Evolutionary conservation across 108 stramenopile genomes (phyloP), one percentile per base, ranked within the genome.

Genomic region (Hondaea fermentalgiana): DNA sequence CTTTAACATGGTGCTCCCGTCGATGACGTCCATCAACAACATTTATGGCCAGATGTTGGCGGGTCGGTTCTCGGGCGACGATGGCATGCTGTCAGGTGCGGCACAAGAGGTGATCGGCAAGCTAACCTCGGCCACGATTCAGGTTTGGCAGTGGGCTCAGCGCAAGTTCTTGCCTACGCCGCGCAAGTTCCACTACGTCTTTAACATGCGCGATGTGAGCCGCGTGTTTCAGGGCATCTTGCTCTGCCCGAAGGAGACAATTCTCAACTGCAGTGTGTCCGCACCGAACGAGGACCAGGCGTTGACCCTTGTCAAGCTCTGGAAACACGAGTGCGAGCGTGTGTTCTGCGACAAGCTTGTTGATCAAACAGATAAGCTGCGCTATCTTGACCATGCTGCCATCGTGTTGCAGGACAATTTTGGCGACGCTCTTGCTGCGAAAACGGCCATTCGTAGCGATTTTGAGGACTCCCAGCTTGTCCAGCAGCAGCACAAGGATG

Each of bases 111-210:
- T 93, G 59, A 95, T 94, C 58, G 76, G 89, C 55, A 92, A 95
- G 87, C 94, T 97, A 14, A 97, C 97, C 53, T 44, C 92, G 44
- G 94, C 95, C 16, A 97, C 97, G 43, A 97, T 97, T 72, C 87
- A 91, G 29, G 71, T 97, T 60, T 97, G 97, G 97, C 91, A 87
- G 42, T 89, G 89, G 5, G 96, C 96, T 91, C 96, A 97, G 91
- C 90, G 92, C 12, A 96, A 96, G 60, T 96, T 97, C 96, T 93
- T 97, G 5, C 96, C 97, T 10, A 97, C 97, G 17, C 97, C 97
- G 45, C 95, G 96, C 87, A 96, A 97, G 92, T 96, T 96, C 91
- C 97, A 97, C 92, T 96, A 97, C 91, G 94, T 96, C 43, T 97
- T 97, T 89, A 97, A 96, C 91, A 95, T 97, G 95, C 96, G 97